A percentile compares a stretch with the other conserved stretches of the same genome.
Evolutionary conservation across 2,329 filamentous ascomycete species (phyloP).

Genomic region (Magnaporthiopsis incrustans): DNA sequence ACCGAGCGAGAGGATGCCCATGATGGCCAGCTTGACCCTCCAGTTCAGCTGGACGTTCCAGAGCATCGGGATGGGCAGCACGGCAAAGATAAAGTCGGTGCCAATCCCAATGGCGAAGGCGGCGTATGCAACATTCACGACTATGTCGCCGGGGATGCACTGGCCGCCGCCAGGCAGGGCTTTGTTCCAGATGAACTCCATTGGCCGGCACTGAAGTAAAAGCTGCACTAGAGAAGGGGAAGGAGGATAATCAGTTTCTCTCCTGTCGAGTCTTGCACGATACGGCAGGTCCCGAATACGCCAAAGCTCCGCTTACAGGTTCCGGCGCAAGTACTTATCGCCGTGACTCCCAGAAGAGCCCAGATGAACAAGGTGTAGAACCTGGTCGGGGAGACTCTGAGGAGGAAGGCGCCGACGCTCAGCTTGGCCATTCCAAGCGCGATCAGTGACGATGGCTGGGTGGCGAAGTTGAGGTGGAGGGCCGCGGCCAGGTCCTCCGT

Average conservation of each 20-base stretch:
- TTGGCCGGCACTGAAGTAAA: conserved; percentile 18
- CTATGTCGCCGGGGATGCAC: conserved; percentile 17
- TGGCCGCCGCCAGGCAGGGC: conserved; percentile 11
- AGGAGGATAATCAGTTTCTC: neutral
- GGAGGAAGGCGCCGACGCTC: conserved; percentile 22
- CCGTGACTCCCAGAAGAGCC: conserved; percentile 18
- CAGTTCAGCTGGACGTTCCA: conserved; percentile 22
- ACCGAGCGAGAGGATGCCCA: conserved; percentile 18
- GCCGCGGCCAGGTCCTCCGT: conserved; percentile 16
- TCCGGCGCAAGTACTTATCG: conserved; percentile 17
- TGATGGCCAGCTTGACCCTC: conserved; percentile 18
- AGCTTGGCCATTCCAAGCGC: conserved; percentile 20
- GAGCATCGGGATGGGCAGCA: conserved; percentile 20
- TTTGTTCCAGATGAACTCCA: conserved; percentile 17
- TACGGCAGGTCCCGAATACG: no score
- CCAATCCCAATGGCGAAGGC: conserved; percentile 18
- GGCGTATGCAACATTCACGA: conserved; percentile 21
- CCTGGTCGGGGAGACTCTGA: conserved; percentile 17
- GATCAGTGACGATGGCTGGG: conserved; percentile 21
- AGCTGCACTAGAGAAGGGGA: conserved; percentile 14
- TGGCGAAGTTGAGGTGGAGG: conserved; percentile 23
- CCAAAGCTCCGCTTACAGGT: conserved; percentile 12
- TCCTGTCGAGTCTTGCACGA: no score
- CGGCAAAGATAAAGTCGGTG: conserved; percentile 21
- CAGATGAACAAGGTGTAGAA: conserved; percentile 15